Evolutionary conservation across 345 rosid genomes (phyloP).

Genomic region (Draba incana): DNA sequence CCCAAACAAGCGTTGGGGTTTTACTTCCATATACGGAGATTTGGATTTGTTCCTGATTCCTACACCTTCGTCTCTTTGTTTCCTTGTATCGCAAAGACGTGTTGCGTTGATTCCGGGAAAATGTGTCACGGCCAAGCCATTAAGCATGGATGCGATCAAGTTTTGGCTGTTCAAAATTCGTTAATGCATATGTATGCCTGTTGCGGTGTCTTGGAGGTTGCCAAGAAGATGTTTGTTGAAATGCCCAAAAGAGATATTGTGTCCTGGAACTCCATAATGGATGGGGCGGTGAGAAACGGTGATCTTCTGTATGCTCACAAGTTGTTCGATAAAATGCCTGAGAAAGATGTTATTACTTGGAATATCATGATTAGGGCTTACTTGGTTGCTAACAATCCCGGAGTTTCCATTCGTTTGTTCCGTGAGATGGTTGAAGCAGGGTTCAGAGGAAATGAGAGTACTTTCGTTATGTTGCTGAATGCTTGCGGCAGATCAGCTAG

Average conservation of each 20-base stretch:
- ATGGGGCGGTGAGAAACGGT: constrained; percentile 40
- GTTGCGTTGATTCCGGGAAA: constrained; percentile 47
- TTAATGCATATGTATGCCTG: constrained; percentile 54
- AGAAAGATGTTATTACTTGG: constrained; percentile 58
- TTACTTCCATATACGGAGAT: constrained; percentile 50
- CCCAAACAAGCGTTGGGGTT: constrained; percentile 50
- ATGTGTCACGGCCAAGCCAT: constrained; percentile 65
- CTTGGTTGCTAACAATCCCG: constrained; percentile 55
- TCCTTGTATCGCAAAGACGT: constrained; percentile 47
- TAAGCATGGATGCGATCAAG: constrained; percentile 53
- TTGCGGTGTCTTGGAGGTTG: constrained; percentile 46
- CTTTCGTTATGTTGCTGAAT: constrained; percentile 49
- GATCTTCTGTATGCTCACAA: constrained; percentile 47
- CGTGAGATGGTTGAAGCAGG: constrained; percentile 57
- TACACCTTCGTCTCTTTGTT: constrained; percentile 62
- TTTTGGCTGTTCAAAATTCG: constrained; percentile 60
- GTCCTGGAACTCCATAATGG: constrained; percentile 57
- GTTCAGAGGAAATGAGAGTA: constrained; percentile 45
- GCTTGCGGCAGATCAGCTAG: constrained; percentile 73
- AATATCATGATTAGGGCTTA: constrained; percentile 65
- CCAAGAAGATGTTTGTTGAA: constrained; percentile 56
- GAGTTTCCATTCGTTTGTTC: constrained; percentile 58
- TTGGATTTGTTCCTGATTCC: constrained; percentile 62
- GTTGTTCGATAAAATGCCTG: constrained; percentile 56
- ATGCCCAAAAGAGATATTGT: constrained; percentile 54